Evolutionary conservation across 352 stramenopile genomes (phyloP), one percentile per base, ranked within the genome.

Genomic region (Globisporangium canariense): DNA sequence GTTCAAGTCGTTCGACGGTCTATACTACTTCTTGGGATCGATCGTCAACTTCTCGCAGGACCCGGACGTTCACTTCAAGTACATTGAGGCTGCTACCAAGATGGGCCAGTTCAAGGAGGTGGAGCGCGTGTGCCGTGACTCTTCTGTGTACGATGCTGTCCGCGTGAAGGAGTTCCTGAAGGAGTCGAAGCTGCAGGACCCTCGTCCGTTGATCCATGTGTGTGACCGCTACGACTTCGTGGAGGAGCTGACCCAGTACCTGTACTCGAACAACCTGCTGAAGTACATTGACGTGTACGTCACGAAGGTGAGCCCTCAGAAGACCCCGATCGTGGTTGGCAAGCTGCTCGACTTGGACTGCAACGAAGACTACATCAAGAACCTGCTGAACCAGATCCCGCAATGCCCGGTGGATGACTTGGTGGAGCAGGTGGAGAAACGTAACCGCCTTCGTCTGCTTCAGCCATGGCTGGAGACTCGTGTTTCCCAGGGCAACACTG

Each of bases 251-350:
- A 99, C 98, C 41, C 96, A 98, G 66, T 99, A 99, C 83, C 72
- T 99, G 59, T 99, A 99, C 89, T 94, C 97, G 56, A 99, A 99
- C 91, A 99, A 98, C 80, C 76, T 99, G 59, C 84, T 98, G 64
- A 99, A 99, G 86, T 99, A 99, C 86, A 99, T 99, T 71, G 98
- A 99, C 76, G 97, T 99, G 65, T 99, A 99, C 78, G 96, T 98
- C 56, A 98, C 94, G 40, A 98, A 98, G 75, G 87, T 95, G 22
- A 99, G 94, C 65, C 97, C 97, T 8, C 89, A 98, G 65, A 99
- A 99, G 88, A 99, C 97, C 7, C 97, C 98, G 22, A 86, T 97
- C 73, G 98, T 99, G 14, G 93, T 99, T 57, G 98, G 98, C 79
- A 99, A 99, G 86, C 83, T 99, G 25, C 81, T 99, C 30, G 96